These are phyloP conservation scores for Irpex sp. DNA, from an alignment of 1,284 basidiomycete genomes.

Conservation along the genomic window DNA sequence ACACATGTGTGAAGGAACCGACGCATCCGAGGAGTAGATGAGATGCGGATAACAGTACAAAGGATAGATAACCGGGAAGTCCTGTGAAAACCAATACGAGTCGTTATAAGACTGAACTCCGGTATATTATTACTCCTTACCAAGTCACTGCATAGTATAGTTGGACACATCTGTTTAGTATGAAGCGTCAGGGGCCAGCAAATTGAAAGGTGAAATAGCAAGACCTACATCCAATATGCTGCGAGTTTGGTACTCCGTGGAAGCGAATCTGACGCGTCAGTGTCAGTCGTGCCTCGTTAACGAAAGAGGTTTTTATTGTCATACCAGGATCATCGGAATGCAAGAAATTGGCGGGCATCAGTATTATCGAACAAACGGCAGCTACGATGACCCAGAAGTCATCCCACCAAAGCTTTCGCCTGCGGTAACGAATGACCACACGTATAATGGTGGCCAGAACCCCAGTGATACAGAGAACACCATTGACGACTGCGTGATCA, in stretches of 20 bases:
- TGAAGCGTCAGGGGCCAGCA: too few species aligned
- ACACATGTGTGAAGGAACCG: not conserved
- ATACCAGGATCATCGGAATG: not conserved
- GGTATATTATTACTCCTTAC: too few species aligned
- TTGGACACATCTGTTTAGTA: not conserved
- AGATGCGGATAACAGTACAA: not conserved
- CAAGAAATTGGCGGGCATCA: not conserved
- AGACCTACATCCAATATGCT: not conserved
- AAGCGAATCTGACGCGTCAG: not conserved
- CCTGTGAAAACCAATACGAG: not conserved
- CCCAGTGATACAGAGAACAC: not conserved
- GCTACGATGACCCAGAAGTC: not conserved
- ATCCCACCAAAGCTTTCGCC: not conserved
- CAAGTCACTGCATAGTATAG: not conserved
- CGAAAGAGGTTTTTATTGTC: not conserved
- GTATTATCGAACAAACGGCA: not conserved
- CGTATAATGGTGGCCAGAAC: not conserved
- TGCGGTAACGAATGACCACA: not conserved
- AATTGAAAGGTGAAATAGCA: too few species aligned
- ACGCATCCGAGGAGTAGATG: not conserved
- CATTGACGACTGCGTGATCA: not conserved
- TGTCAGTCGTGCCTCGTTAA: too few species aligned
- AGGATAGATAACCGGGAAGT: not conserved
- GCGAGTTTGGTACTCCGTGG: not conserved
- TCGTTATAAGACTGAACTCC: not conserved